A percentile compares a stretch with the other conserved stretches of the same genome.
Evolutionary conservation across 208 protist genomes (phyloP).

Genomic region (Wallacemonas collosoma): DNA sequence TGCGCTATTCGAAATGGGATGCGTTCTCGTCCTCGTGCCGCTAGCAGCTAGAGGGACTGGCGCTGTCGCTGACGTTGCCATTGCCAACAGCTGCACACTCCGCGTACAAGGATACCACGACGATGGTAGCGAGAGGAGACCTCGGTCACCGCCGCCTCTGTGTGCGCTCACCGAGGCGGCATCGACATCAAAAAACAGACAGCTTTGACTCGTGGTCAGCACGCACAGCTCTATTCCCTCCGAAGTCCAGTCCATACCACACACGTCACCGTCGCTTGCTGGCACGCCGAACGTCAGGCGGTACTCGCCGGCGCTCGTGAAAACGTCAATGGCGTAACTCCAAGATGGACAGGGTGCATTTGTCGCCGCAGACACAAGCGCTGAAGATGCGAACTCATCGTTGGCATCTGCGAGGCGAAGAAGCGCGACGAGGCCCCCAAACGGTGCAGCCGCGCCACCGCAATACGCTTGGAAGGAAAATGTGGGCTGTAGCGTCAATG

Average conservation of each 20-base stretch:
- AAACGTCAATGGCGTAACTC: constrained; percentile 27
- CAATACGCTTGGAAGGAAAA: constrained; percentile 26
- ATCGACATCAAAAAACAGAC: constrained; percentile 29
- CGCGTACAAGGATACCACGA: constrained; percentile 3
- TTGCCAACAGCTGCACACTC: neutral
- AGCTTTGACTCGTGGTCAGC: constrained; percentile 24
- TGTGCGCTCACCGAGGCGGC: too few species aligned
- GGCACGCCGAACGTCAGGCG: constrained; percentile 24
- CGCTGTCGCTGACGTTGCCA: too few species aligned
- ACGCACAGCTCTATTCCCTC: constrained; percentile 43
- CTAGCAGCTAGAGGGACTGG: too few species aligned
- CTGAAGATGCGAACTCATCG: neutral
- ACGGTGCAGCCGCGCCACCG: constrained; percentile 26
- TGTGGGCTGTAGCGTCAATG: neutral
- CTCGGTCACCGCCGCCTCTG: constrained; percentile 12
- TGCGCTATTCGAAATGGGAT: too few species aligned
- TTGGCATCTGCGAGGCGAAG: neutral
- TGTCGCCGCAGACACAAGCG: neutral
- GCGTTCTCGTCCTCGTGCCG: too few species aligned
- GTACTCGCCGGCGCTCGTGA: constrained; percentile 41
- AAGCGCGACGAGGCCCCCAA: constrained; percentile 43
- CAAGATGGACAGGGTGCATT: neutral
- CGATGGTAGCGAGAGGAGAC: neutral
- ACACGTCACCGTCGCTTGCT: constrained; percentile 4
- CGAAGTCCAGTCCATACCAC: constrained; percentile 36